A percentile compares a stretch with the other conserved stretches of the same genome.
Evolutionary conservation across 495 filamentous ascomycete genomes (phyloP).

Genomic region (Neurospora sp.): DNA sequence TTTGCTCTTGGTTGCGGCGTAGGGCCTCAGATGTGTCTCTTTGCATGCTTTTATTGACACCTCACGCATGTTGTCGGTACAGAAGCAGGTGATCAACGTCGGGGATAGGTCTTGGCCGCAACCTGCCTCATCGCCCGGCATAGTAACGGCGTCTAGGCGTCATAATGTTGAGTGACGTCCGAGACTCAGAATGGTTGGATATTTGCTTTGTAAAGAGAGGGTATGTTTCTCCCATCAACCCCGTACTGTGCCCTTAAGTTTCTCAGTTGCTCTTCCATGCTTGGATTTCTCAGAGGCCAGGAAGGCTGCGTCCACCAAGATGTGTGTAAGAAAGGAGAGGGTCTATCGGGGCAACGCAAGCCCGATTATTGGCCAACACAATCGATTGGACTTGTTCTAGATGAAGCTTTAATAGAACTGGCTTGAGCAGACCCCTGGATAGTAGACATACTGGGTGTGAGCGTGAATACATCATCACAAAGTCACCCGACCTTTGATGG

Average conservation of each 20-base stretch:
- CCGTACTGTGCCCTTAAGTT: neutral
- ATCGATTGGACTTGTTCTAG: neutral
- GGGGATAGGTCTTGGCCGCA: neutral
- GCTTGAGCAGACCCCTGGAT: neutral
- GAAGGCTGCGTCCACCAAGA: neutral
- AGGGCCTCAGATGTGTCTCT: neutral
- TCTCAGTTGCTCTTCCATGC: neutral
- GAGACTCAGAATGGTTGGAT: neutral
- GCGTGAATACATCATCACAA: neutral
- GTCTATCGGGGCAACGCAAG: neutral
- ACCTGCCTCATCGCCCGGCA: neutral
- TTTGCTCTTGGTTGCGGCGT: neutral
- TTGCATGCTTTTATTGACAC: neutral
- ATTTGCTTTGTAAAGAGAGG: neutral
- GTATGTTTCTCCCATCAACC: neutral
- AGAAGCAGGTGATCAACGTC: neutral
- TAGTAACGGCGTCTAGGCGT: neutral
- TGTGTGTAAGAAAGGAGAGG: neutral
- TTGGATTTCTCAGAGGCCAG: neutral
- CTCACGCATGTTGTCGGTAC: neutral
- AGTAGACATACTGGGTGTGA: neutral
- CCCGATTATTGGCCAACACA: neutral
- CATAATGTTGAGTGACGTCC: neutral
- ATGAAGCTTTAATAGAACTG: neutral
- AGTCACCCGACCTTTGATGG: neutral